Evolutionary conservation across 2,329 filamentous ascomycete genomes (phyloP), one percentile per base, ranked within the genome.

Genomic region (Fusarium avenaceum): DNA sequence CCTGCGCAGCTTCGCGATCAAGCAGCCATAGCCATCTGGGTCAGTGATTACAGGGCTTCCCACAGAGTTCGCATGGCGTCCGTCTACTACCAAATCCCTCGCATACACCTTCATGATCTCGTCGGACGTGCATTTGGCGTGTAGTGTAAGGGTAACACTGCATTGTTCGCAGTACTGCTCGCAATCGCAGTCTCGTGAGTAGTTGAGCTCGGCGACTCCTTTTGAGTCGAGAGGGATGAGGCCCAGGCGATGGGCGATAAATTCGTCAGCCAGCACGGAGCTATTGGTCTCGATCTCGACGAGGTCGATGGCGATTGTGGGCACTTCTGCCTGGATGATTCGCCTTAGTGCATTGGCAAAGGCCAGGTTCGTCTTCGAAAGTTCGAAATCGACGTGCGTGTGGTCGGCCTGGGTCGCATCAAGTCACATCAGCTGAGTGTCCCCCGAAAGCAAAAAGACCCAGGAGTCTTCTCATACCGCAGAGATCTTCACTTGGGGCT

Each of bases 181-280:
- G 84, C 96, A 99, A 76, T 97, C 93, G 84, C 96, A 99, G 81
- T 98, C 95, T 76, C 95, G 92, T 48, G 92, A 91, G 82, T 97
- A 97, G 68, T 92, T 86, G 66, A 98, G 87, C 74, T 91, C 86
- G 70, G 94, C 92, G 73, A 95, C 90, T 76, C 92, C 92, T 75
- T 92, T 92, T 59, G 93, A 92, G 77, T 91, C 90, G 47, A 99
- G 88, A 1, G 96, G 96, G 58, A 98, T 89, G 46, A 98, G 88
- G 32, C 96, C 95, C 15, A 99, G 87, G 45, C 95, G 91, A 80
- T 98, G 95, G 48, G 93, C 91, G 71, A 99, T 90, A 80, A 98
- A 97, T 80, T 99, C 95, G 80, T 99, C 95, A 64, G 95, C 92
- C 15, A 98, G 89, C 6, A 97, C 94, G n/a, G 94, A 96, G 59